Evolutionary conservation across 1,284 basidiomycete genomes (phyloP).

Genomic region (Trichosporon ovoides): DNA sequence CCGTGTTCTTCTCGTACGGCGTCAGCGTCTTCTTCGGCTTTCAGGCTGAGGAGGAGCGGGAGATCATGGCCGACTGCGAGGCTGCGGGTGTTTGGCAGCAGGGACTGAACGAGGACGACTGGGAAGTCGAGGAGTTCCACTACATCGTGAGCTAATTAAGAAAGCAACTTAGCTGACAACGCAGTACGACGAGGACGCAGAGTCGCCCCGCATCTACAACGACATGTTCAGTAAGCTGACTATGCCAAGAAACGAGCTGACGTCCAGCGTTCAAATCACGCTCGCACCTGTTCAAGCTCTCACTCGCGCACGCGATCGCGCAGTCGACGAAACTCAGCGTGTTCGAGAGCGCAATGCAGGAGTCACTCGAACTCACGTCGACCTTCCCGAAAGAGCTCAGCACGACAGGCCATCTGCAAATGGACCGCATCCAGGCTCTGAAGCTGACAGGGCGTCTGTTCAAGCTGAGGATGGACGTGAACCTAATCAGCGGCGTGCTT

Average conservation of each 20-base stretch:
- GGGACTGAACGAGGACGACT: conserved; percentile 58
- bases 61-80: conserved; percentile 75
- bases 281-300: conserved; percentile 68
- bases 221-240: conserved; percentile 50
- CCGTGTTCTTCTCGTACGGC: conserved; percentile 71
- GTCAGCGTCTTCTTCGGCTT: conserved; percentile 86
- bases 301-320: conserved; percentile 86
- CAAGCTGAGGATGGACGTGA: conserved; percentile 82
- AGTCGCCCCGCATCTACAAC: conserved; percentile 73
- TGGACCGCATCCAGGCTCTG: conserved; percentile 76
- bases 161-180: conserved; percentile 18
- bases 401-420: conserved; percentile 66
- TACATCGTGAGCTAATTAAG: conserved; percentile 69
- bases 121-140: conserved; percentile 88
- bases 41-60: conserved; percentile 65
- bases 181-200: conserved; percentile 78
- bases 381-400: conserved; percentile 84
- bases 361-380: conserved; percentile 72
- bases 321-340: conserved; percentile 87
- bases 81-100: conserved; percentile 62
- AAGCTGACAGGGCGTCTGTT: conserved; percentile 83
- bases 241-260: conserved; percentile 47
- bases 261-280: conserved; percentile 77
- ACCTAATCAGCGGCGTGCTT: conserved; percentile 87
- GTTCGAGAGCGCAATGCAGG: conserved; percentile 76